Conservation (phyloP, 305 asterid species). For the Fraxinus ornus region DNA sequence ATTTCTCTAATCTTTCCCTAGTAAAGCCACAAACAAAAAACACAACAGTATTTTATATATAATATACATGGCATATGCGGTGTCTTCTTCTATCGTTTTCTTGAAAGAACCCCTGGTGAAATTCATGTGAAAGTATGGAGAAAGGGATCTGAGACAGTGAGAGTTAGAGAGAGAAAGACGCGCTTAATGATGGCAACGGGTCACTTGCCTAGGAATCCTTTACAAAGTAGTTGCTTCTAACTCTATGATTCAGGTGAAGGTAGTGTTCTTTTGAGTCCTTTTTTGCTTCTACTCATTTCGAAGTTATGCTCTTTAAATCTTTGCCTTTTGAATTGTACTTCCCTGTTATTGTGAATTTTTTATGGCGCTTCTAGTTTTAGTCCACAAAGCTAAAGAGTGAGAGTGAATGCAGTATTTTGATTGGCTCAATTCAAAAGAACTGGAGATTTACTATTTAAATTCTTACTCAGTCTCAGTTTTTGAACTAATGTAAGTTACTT, state of each 20-base stretch:
- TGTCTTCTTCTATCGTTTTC: constrained; percentile 32
- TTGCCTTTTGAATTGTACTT: constrained; percentile 15
- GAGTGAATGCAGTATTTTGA: not conserved
- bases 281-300: constrained; percentile 20
- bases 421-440: constrained; percentile 7
- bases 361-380: constrained; percentile 22
- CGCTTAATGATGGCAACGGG: constrained; percentile 63
- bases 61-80: not conserved
- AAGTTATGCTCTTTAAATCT: constrained; percentile 31
- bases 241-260: constrained; percentile 78
- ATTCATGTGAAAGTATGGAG: constrained; percentile 59
- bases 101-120: constrained; percentile 55
- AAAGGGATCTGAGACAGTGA: constrained; percentile 63
- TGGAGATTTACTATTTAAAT: constrained; percentile 18
- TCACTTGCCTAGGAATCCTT: constrained; percentile 42
- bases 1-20: not conserved
- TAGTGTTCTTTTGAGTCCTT: constrained; percentile 29
- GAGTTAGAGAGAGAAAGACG: constrained; percentile 12
- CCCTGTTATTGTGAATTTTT: constrained; percentile 1
- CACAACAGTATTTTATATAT: not conserved
- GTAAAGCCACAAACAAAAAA: constrained; percentile 8
- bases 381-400: constrained; percentile 6
- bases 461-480: not conserved
- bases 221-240: constrained; percentile 42
- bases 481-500: constrained; percentile 20